These are phyloP conservation scores for Suillus paluster DNA, from an alignment of 768 basidiomycete species.

Conservation along the genomic window DNA sequence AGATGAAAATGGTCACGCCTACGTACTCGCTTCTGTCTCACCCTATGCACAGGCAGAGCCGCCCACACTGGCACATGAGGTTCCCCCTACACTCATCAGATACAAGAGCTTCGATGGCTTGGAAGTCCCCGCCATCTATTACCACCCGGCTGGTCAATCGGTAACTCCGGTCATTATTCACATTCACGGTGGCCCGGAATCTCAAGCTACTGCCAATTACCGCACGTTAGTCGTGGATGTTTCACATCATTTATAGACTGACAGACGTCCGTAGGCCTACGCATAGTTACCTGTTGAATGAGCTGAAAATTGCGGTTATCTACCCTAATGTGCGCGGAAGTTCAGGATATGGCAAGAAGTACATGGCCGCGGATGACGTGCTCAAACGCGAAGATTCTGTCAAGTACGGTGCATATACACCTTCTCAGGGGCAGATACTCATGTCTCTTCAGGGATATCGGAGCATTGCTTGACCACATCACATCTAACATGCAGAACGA, in stretches of 20 bases:
- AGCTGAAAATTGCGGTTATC: slow-evolving; percentile 44
- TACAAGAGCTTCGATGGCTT: slow-evolving; percentile 48
- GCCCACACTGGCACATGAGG: slow-evolving; percentile 26
- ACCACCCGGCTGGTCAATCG: slow-evolving; percentile 38
- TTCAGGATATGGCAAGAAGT: slow-evolving; percentile 44
- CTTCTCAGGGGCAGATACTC: not conserved
- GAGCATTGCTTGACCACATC: slow-evolving; percentile 41
- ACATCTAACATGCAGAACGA: slow-evolving; percentile 35
- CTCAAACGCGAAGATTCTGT: slow-evolving; percentile 48
- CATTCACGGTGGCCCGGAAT: slow-evolving; percentile 46
- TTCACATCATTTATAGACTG: not conserved
- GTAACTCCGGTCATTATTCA: slow-evolving; percentile 38
- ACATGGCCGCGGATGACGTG: slow-evolving; percentile 44
- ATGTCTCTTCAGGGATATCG: slow-evolving; percentile 37
- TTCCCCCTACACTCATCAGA: slow-evolving; percentile 38
- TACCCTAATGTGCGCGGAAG: slow-evolving; percentile 50
- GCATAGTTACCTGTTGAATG: slow-evolving; percentile 48
- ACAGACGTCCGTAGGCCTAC: slow-evolving; percentile 26
- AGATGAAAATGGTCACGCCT: slow-evolving; percentile 29
- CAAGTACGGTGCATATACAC: slow-evolving; percentile 31
- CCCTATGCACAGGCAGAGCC: slow-evolving; percentile 41
- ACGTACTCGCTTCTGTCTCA: slow-evolving; percentile 30
- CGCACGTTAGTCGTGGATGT: slow-evolving; percentile 30
- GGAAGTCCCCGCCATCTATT: slow-evolving; percentile 46
- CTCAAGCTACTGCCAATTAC: slow-evolving; percentile 39